phyloP scores from a whole-genome alignment of 805 yeast species.

The Candida silvicultrix region DNA sequence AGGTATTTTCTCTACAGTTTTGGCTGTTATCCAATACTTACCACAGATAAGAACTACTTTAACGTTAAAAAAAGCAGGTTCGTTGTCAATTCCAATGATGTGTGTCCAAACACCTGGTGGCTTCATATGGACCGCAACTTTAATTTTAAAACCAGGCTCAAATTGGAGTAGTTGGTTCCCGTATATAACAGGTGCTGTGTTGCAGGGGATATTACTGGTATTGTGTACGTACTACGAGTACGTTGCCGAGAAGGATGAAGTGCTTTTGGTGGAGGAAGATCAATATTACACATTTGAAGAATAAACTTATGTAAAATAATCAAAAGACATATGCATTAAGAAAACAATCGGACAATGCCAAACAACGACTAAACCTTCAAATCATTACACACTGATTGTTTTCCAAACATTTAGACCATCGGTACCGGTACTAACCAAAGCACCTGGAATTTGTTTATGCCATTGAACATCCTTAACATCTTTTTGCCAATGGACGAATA shows the following conservation, averaged over 20 bases:
- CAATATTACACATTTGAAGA: neutral
- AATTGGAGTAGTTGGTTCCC: slow-evolving; percentile 88
- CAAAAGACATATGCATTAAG: neutral
- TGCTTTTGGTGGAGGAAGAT: neutral
- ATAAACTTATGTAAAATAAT: neutral
- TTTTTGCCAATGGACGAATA: slow-evolving; percentile 97
- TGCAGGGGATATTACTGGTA: slow-evolving; percentile 55
- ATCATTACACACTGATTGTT: slow-evolving; percentile 76
- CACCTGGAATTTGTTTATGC: slow-evolving; percentile 96
- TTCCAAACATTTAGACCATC: slow-evolving; percentile 96
- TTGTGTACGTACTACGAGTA: slow-evolving; percentile 53
- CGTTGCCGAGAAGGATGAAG: neutral
- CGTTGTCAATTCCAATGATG: slow-evolving; percentile 77
- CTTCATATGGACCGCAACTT: slow-evolving; percentile 66
- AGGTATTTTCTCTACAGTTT: slow-evolving; percentile 58
- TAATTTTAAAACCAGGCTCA: slow-evolving; percentile 67
- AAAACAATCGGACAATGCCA: neutral
- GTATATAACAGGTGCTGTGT: slow-evolving; percentile 60
- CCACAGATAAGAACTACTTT: slow-evolving; percentile 77
- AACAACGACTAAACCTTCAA: neutral
- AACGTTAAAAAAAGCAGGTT: slow-evolving; percentile 67
- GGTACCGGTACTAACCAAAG: slow-evolving; percentile 89
- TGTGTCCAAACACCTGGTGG: slow-evolving; percentile 89
- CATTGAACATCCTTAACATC: slow-evolving; percentile 97
- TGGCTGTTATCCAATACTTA: slow-evolving; percentile 66